Conservation (phyloP, 768 basidiomycete genomes). For the Mycena galopus region DNA sequence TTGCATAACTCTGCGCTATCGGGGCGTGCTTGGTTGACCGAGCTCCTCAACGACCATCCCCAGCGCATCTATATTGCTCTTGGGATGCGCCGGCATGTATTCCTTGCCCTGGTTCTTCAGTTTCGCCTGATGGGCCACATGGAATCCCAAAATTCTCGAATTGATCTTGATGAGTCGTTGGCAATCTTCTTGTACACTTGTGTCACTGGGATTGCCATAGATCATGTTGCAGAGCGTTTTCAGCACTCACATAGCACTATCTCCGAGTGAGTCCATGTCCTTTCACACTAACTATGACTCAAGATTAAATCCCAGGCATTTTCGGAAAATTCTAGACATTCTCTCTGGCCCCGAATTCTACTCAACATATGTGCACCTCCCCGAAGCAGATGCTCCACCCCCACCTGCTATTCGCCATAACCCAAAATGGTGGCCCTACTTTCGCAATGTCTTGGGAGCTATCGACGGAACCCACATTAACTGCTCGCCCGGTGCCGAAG, state of each 20-base stretch:
- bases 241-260: constrained; percentile 44
- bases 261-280: constrained; percentile 22
- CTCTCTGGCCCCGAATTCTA: constrained; percentile 36
- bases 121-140: constrained; percentile 9
- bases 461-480: constrained; percentile 50
- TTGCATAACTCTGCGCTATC: constrained; percentile 38
- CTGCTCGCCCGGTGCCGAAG: background rate
- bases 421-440: constrained; percentile 47
- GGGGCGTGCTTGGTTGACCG: constrained; percentile 37
- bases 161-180: constrained; percentile 42
- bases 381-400: constrained; percentile 30
- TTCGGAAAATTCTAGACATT: constrained; percentile 25
- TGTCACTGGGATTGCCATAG: constrained; percentile 42
- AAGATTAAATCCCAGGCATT: constrained; percentile 28
- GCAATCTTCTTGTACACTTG: constrained; percentile 46
- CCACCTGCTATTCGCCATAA: constrained; percentile 39
- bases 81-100: constrained; percentile 28
- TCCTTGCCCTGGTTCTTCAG: constrained; percentile 26
- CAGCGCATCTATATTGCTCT: constrained; percentile 4
- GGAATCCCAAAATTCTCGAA: constrained; percentile 11
- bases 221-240: constrained; percentile 47
- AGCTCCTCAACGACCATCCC: constrained; percentile 38
- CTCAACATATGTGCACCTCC: constrained; percentile 36
- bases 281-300: constrained; percentile 13
- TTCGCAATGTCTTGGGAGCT: constrained; percentile 49